Base-by-base conservation (phyloP, 768 basidiomycete genomes). In the Holtermannia corniformis region DNA sequence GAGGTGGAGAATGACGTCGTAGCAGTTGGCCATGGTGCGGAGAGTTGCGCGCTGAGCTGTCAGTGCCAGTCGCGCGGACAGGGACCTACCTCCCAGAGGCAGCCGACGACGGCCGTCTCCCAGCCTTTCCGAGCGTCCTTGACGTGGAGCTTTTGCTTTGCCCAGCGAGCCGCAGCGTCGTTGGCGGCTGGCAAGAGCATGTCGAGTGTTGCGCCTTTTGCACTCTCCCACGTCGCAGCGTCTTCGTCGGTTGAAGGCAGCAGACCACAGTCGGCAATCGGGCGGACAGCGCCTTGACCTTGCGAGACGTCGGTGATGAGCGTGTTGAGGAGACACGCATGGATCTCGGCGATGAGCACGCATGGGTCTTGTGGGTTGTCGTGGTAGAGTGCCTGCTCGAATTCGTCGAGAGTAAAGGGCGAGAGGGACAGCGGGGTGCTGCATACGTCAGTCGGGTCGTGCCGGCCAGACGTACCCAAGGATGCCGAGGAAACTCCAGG, bases 401-500 rank as follows among this genome's bases (percentile, higher is more conserved):
- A 87, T 65, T 97, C 93, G 70, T 99, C 95, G 63, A 99, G 76
- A 0, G 91, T 84, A 70, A 96, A 87, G 12, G 83, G 76, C 12
- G 92, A 92, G 16, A 99, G 73, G 56, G 86, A 83, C 14, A 97
- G 77, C 1, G 92, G 85, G 78, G 85, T 83, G 4, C 93, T 95
- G 56, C 41, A 21, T 4, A n/a, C 24, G 28, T 19, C 26, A 52
- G 22, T 32, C 40, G 7, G 21, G 41, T 28, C n/a, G 27, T 4
- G 20, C 51, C 32, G 51, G 28, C 25, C 12, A 54, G 16, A 45
- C 5, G 25, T 54, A 95, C 95, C 91, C 89, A 72, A 92, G 92
- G 49, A 90, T 84, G 49, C 87, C 84, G 51, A 97, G 73, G 72
- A 93, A 93, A 72, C 88, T 91, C 92, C 92, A 99, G 7, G 82